A percentile compares a stretch with the other conserved stretches of the same genome.
These are phyloP conservation scores for Penicillium coprophilum DNA, from an alignment of 495 filamentous ascomycete genomes.

Conservation along the genomic window DNA sequence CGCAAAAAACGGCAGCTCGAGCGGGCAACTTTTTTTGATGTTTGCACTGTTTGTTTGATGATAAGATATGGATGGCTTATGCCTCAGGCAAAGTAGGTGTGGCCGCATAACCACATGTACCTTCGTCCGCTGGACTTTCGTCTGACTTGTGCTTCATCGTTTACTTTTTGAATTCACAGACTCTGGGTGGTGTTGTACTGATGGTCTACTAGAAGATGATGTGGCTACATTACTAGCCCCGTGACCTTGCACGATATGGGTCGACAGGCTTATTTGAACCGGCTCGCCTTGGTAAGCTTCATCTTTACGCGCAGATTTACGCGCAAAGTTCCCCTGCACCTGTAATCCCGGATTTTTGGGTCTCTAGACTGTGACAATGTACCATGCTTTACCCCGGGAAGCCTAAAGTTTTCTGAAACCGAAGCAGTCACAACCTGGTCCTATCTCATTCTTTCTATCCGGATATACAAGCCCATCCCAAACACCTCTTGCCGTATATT, in stretches of 20 bases:
- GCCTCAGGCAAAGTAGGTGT: slow-evolving; percentile 21
- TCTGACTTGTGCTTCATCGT: not conserved
- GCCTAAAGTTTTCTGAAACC: not conserved
- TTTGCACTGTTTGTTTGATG: slow-evolving; percentile 42
- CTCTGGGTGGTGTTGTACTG: not conserved
- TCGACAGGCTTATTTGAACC: slow-evolving; percentile 50
- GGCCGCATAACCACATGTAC: slow-evolving; percentile 18
- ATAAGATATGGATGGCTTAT: slow-evolving; percentile 34
- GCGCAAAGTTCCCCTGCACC: not conserved
- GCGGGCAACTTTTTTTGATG: slow-evolving; percentile 43
- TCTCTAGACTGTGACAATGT: not conserved
- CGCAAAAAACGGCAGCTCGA: slow-evolving; percentile 26
- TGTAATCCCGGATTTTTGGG: too few relatives aligned
- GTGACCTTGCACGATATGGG: slow-evolving; percentile 39
- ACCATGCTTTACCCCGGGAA: not conserved
- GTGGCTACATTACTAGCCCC: not conserved
- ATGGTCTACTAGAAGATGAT: not conserved
- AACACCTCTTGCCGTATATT: not conserved
- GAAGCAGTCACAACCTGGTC: not conserved
- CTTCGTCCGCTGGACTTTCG: not conserved
- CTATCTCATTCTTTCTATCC: not conserved
- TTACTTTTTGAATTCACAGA: not conserved
- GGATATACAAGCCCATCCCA: slow-evolving; percentile 2
- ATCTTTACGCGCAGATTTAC: slow-evolving; percentile 7
- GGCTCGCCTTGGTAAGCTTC: slow-evolving; percentile 53